phyloP scores from a whole-genome alignment of 257 asterid genomes.

The Eustoma russellianum region DNA sequence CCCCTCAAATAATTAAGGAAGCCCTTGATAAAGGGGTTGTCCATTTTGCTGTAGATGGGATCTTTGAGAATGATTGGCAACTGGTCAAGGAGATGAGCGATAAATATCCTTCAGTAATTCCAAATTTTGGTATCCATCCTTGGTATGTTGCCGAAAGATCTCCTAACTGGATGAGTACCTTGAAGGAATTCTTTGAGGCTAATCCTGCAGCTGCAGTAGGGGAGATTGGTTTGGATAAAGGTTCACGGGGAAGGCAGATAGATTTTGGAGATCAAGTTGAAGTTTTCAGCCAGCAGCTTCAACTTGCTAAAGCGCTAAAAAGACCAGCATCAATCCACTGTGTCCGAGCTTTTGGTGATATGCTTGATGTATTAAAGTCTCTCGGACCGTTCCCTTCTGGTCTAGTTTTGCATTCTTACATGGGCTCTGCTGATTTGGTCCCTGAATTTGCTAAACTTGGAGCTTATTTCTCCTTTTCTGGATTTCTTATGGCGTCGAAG shows the following conservation, averaged over 20 bases:
- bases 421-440: constrained; percentile 97
- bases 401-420: constrained; percentile 68
- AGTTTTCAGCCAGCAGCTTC: constrained; percentile 70
- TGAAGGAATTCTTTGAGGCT: constrained; percentile 47
- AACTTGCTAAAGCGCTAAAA: constrained; percentile 65
- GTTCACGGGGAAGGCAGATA: constrained; percentile 53
- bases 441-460: constrained; percentile 66
- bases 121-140: constrained; percentile 87
- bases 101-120: constrained; percentile 51
- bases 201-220: constrained; percentile 90
- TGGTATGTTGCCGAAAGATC: constrained; percentile 69
- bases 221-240: constrained; percentile 95
- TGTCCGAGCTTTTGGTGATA: constrained; percentile 87
- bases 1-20: constrained; percentile 48
- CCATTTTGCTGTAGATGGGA: constrained; percentile 84
- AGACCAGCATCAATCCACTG: constrained; percentile 90
- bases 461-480: constrained; percentile 91
- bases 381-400: constrained; percentile 85
- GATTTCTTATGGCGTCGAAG: constrained; percentile 81
- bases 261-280: constrained; percentile 69
- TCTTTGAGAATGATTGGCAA: constrained; percentile 86
- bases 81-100: constrained; percentile 76
- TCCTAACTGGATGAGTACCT: constrained; percentile 52
- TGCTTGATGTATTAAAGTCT: constrained; percentile 63
- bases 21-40: constrained; percentile 60